A percentile compares a stretch with the other conserved stretches of the same genome.
phyloP scores from a whole-genome alignment of 75 land plant species.

The Pinus taeda region DNA sequence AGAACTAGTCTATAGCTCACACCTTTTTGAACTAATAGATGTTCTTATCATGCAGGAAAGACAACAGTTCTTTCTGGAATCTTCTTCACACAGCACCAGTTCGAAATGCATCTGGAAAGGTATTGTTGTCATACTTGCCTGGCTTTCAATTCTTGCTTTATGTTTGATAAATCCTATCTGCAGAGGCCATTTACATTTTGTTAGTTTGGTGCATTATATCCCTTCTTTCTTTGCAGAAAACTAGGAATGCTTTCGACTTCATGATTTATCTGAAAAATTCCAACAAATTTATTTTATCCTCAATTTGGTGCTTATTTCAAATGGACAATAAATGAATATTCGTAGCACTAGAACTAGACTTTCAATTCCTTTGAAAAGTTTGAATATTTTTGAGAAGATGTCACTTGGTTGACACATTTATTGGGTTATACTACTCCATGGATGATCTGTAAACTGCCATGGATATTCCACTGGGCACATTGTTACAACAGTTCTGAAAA shows the following conservation, averaged over 20 bases:
- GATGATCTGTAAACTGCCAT: not conserved
- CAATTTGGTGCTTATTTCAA: no score
- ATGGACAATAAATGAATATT: not conserved
- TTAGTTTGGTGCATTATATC: not conserved
- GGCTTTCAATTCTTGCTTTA: not conserved
- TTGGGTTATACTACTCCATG: not conserved
- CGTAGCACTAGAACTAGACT: not conserved
- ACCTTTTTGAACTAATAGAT: not conserved
- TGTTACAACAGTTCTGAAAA: no score
- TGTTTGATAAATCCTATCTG: not conserved
- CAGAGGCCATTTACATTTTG: not conserved
- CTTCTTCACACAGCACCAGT: conserved; percentile 75
- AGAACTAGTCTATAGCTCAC: not conserved
- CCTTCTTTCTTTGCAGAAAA: not conserved
- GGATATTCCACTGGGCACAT: no score
- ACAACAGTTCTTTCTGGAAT: conserved; percentile 75
- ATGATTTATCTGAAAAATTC: not conserved
- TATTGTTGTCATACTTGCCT: conserved; percentile 1
- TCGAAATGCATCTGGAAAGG: conserved; percentile 85
- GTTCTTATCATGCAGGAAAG: conserved; percentile 57
- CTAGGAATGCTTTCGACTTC: not conserved
- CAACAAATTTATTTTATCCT: no score
- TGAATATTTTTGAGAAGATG: not conserved
- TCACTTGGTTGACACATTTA: not conserved
- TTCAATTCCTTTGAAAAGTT: not conserved